phyloP scores from a whole-genome alignment of 2,329 filamentous ascomycete species.

The Pyricularia pennisetigena region DNA sequence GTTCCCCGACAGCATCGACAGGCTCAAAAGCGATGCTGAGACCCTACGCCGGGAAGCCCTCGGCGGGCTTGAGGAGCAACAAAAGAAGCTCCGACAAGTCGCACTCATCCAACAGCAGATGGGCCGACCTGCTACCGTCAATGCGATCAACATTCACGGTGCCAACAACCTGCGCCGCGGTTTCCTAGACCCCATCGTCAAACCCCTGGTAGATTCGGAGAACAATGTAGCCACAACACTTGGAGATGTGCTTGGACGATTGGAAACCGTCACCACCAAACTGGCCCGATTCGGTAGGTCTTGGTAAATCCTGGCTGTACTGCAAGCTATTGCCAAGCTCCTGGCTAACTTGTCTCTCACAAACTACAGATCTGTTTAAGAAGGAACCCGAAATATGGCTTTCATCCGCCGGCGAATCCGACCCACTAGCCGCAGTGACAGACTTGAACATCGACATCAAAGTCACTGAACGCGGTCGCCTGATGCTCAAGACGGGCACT shows the following conservation, averaged over 20 bases:
- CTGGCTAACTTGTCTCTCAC: neutral
- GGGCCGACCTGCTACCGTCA: slow-evolving; percentile 79
- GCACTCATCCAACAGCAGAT: slow-evolving; percentile 52
- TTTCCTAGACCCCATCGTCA: slow-evolving; percentile 76
- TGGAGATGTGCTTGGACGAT: slow-evolving; percentile 63
- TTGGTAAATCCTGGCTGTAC: slow-evolving; percentile 4
- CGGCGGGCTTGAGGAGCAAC: slow-evolving; percentile 23
- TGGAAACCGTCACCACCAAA: slow-evolving; percentile 62
- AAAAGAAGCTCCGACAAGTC: slow-evolving; percentile 18
- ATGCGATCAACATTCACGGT: slow-evolving; percentile 74
- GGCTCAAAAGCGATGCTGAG: slow-evolving; percentile 27
- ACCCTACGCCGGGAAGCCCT: slow-evolving; percentile 28
- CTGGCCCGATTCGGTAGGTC: slow-evolving; percentile 68
- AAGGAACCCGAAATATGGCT: slow-evolving; percentile 74
- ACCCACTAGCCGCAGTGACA: slow-evolving; percentile 60
- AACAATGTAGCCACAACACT: slow-evolving; percentile 64
- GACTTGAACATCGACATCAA: slow-evolving; percentile 75
- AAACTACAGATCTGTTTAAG: slow-evolving; percentile 67
- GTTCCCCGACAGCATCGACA: slow-evolving; percentile 26
- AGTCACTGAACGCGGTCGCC: slow-evolving; percentile 68
- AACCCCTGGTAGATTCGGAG: slow-evolving; percentile 66
- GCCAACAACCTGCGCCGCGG: slow-evolving; percentile 71
- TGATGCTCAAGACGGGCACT: slow-evolving; percentile 88
- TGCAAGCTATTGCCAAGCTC: neutral
- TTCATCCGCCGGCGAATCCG: slow-evolving; percentile 60